Percentiles rank a stretch among this genome's conserved stretches.
Conservation (phyloP, 192 early-diverging fungal genomes). For the Mortierella antarctica region DNA sequence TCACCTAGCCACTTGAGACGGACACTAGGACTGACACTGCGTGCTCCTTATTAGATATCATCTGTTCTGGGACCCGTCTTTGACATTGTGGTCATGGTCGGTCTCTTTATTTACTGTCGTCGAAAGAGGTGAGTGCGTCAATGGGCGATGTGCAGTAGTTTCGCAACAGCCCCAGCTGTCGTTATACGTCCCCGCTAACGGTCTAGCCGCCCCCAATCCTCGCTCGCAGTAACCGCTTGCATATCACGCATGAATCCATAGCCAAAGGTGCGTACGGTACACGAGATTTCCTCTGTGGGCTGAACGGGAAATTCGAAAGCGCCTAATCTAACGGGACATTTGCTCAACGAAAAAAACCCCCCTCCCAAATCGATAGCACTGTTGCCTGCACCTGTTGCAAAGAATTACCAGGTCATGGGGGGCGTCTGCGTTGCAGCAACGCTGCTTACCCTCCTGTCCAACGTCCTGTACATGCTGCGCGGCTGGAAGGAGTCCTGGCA, state of each 20-base stretch:
- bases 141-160: not conserved
- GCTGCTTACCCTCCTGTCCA: slow-evolving; percentile 22
- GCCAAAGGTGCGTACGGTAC: slow-evolving; percentile 27
- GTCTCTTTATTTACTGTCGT: slow-evolving; percentile 35
- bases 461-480: slow-evolving; percentile 46
- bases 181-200: not conserved
- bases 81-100: slow-evolving; percentile 42
- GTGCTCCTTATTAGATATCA: slow-evolving; percentile 12
- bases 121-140: slow-evolving; percentile 19
- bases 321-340: not conserved
- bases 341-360: not conserved
- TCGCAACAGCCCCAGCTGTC: not conserved
- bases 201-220: not conserved
- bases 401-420: slow-evolving; percentile 38
- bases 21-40: not conserved
- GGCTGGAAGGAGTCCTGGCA: slow-evolving; percentile 40
- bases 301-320: not conserved
- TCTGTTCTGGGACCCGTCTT: slow-evolving; percentile 32
- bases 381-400: slow-evolving; percentile 33
- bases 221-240: slow-evolving; percentile 16
- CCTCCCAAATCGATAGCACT: slow-evolving; percentile 15
- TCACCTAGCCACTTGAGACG: not conserved
- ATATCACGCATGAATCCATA: slow-evolving; percentile 46
- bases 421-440: slow-evolving; percentile 30
- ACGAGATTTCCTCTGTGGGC: not conserved